Conservation (phyloP, 148 eudicot species). For the Chenopodium suecicum region DNA sequence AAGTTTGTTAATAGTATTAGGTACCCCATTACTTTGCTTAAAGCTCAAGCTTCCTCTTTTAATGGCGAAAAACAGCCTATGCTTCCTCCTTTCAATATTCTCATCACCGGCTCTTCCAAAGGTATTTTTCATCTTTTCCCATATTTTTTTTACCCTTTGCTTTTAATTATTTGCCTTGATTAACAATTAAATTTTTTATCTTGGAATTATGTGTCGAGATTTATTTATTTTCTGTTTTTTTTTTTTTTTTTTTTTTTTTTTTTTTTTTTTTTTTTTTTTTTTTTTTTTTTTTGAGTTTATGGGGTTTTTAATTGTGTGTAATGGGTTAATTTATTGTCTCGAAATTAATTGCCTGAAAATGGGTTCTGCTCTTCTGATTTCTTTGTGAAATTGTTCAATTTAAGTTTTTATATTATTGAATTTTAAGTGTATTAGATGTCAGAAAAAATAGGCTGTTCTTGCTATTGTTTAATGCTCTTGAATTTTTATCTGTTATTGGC, state of each 20-base stretch:
- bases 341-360: too few relatives aligned
- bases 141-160: background rate
- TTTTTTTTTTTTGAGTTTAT: too few relatives aligned
- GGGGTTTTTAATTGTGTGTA: too few relatives aligned
- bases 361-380: background rate
- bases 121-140: slow-evolving; percentile 28
- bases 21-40: background rate
- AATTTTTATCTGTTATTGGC: background rate
- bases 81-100: slow-evolving; percentile 77
- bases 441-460: background rate
- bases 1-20: too few relatives aligned
- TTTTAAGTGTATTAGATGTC: background rate
- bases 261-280: too few relatives aligned
- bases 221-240: too few relatives aligned
- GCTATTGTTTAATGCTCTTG: background rate
- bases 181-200: too few relatives aligned
- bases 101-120: slow-evolving; percentile 86
- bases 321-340: too few relatives aligned
- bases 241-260: too few relatives aligned
- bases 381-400: background rate
- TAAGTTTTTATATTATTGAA: background rate
- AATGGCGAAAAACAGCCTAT: slow-evolving; percentile 41
- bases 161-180: background rate
- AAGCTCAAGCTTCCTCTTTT: slow-evolving; percentile 15
- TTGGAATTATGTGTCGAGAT: background rate